phyloP scores from a whole-genome alignment of 2,329 filamentous ascomycete species.

The Canariomyces notabilis region DNA sequence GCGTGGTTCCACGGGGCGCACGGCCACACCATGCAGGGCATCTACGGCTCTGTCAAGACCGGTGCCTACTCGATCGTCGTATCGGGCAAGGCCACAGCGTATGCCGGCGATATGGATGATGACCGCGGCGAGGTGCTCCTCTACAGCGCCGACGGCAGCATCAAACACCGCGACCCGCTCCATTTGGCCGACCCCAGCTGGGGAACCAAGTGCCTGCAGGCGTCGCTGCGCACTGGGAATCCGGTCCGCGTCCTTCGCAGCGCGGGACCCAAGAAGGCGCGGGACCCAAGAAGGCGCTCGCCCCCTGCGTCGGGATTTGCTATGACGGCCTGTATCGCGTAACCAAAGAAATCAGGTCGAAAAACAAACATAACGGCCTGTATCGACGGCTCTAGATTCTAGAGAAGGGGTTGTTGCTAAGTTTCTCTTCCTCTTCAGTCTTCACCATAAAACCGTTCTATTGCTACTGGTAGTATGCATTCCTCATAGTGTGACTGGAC shows the following conservation, averaged over 20 bases:
- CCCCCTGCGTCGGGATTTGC: conserved; percentile 29
- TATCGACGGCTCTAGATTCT: too few species aligned
- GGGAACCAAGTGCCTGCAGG: conserved; percentile 22
- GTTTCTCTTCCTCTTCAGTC: too few species aligned
- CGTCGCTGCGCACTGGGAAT: conserved; percentile 11
- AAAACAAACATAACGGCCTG: conserved; percentile 20
- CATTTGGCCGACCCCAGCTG: neutral
- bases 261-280: conserved; percentile 9
- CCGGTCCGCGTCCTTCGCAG: conserved; percentile 31
- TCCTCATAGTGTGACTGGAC: too few species aligned
- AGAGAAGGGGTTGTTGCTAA: too few species aligned
- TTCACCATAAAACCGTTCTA: too few species aligned
- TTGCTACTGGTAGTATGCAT: too few species aligned
- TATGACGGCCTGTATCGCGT: conserved; percentile 36
- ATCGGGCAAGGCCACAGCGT: conserved; percentile 27
- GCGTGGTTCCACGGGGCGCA: conserved; percentile 51
- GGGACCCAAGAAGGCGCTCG: conserved; percentile 6
- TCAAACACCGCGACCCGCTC: conserved; percentile 14
- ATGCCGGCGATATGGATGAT: conserved; percentile 25
- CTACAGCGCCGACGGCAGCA: conserved; percentile 25
- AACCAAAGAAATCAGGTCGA: neutral
- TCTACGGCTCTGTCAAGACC: conserved; percentile 39
- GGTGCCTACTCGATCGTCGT: conserved; percentile 55
- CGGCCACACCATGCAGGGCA: conserved; percentile 44
- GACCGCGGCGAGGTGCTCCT: conserved; percentile 25